A percentile compares a stretch with the other conserved stretches of the same genome.
Conservation (phyloP, 208 protist species). For the Acanthamoeba triangularis region DNA sequence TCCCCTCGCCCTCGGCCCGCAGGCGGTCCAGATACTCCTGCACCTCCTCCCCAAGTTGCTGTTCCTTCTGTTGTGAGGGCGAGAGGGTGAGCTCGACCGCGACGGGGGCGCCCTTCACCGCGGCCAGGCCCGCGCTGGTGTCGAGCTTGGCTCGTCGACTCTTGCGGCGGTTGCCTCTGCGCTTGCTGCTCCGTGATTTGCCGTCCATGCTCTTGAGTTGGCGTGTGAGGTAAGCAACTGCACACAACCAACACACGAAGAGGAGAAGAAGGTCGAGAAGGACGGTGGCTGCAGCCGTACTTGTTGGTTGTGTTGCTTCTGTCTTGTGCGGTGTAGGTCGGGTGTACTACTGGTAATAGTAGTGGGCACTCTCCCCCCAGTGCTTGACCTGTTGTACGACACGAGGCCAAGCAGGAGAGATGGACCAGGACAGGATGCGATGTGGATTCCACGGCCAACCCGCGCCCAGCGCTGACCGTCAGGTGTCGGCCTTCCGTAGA, state of each 20-base stretch:
- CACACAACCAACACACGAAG: too few species aligned
- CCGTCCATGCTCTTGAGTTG: background rate
- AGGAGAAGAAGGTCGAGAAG: too few species aligned
- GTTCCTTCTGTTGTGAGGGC: background rate
- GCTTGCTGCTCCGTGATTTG: background rate
- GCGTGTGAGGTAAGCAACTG: too few species aligned
- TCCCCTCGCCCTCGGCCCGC: background rate
- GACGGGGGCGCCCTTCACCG: background rate
- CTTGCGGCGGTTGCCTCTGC: background rate
- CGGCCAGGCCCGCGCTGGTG: too few species aligned
- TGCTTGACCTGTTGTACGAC: too few species aligned
- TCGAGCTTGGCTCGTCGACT: background rate
- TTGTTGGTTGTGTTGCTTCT: too few species aligned
- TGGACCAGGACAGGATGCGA: background rate
- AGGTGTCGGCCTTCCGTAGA: background rate
- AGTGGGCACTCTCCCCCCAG: too few species aligned
- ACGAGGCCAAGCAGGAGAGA: too few species aligned
- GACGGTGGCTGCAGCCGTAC: too few species aligned
- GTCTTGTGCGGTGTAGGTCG: too few species aligned
- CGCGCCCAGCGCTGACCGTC: background rate
- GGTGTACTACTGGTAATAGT: too few species aligned
- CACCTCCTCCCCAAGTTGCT: background rate
- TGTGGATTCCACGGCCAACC: constrained; percentile 9
- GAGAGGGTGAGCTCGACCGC: too few species aligned
- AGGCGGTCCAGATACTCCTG: background rate